phyloP scores from a whole-genome alignment of 2,329 filamentous ascomycete genomes.

The Aspergillus persii region DNA sequence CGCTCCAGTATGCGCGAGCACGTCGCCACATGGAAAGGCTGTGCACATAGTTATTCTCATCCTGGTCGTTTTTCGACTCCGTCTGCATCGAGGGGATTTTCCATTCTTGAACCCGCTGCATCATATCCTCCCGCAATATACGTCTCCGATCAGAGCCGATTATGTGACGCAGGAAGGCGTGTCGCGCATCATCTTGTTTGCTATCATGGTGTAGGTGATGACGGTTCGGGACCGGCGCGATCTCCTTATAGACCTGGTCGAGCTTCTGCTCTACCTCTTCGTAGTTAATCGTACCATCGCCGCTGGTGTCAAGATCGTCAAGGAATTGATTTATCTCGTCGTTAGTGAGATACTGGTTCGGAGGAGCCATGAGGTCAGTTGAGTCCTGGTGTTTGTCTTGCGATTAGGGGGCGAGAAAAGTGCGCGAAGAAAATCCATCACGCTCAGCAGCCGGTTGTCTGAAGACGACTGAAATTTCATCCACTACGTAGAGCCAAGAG shows the following conservation, averaged over 20 bases:
- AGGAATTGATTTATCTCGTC: slow-evolving; percentile 3
- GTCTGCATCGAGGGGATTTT: slow-evolving; percentile 1
- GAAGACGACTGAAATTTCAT: not conserved
- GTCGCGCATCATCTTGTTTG: not conserved
- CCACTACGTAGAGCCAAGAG: not conserved
- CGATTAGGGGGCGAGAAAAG: not conserved
- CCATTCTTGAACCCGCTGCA: not conserved
- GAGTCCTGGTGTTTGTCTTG: not conserved
- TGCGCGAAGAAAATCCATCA: not conserved
- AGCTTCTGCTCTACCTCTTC: slow-evolving; percentile 3
- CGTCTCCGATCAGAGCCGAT: slow-evolving; percentile 1
- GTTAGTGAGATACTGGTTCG: not conserved
- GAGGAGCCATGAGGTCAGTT: not conserved
- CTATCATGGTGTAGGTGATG: slow-evolving; percentile 5
- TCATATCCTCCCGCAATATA: not conserved
- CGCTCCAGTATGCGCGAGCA: slow-evolving; percentile 2
- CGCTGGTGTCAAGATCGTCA: slow-evolving; percentile 2
- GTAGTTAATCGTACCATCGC: slow-evolving; percentile 3
- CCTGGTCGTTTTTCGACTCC: not conserved
- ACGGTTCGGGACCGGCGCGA: not conserved
- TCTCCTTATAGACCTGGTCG: slow-evolving; percentile 1
- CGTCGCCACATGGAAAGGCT: slow-evolving; percentile 1
- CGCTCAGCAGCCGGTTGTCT: not conserved
- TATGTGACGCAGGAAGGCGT: not conserved
- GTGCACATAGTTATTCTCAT: slow-evolving; percentile 2